These are phyloP conservation scores for Aspergillus clavatus DNA, from an alignment of 2,329 filamentous ascomycete species.

Conservation along the genomic window DNA sequence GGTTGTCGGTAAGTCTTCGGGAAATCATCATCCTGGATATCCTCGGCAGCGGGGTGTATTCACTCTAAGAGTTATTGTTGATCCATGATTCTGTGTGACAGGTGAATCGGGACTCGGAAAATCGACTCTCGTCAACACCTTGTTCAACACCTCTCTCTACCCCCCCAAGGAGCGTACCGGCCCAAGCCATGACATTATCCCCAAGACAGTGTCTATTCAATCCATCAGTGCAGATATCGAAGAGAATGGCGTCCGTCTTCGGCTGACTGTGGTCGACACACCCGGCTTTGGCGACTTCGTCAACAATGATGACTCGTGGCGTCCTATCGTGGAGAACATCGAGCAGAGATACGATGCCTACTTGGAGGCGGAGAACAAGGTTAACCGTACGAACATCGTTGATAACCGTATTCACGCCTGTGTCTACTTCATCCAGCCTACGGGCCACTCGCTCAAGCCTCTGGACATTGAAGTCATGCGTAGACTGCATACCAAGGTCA, in stretches of 20 bases:
- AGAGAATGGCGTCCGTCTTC: conserved; percentile 94
- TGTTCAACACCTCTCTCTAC: conserved; percentile 99
- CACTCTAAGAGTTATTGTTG: not conserved
- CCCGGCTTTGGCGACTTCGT: conserved; percentile 98
- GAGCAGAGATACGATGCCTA: conserved; percentile 98
- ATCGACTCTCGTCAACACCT: conserved; percentile 96
- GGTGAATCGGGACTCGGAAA: conserved; percentile 99
- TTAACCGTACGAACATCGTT: conserved; percentile 99
- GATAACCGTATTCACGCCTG: conserved; percentile 99
- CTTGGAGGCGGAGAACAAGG: conserved; percentile 98
- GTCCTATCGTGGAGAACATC: conserved; percentile 98
- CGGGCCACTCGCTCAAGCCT: conserved; percentile 95
- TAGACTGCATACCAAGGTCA: conserved; percentile 99
- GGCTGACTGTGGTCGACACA: conserved; percentile 94
- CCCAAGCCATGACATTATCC: conserved; percentile 94
- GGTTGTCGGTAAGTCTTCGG: conserved; percentile 81
- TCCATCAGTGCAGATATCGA: conserved; percentile 96
- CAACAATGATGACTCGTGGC: conserved; percentile 99
- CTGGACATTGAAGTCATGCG: conserved; percentile 99
- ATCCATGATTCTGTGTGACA: conserved; percentile 34
- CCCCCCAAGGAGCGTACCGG: conserved; percentile 98
- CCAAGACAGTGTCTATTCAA: conserved; percentile 94
- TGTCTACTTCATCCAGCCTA: conserved; percentile 99
- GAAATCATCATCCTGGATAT: not conserved
- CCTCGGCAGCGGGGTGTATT: not conserved